A percentile compares a stretch with the other conserved stretches of the same genome.
Conservation (phyloP, 2,329 filamentous ascomycete genomes). For the Phialocephala sp. region DNA sequence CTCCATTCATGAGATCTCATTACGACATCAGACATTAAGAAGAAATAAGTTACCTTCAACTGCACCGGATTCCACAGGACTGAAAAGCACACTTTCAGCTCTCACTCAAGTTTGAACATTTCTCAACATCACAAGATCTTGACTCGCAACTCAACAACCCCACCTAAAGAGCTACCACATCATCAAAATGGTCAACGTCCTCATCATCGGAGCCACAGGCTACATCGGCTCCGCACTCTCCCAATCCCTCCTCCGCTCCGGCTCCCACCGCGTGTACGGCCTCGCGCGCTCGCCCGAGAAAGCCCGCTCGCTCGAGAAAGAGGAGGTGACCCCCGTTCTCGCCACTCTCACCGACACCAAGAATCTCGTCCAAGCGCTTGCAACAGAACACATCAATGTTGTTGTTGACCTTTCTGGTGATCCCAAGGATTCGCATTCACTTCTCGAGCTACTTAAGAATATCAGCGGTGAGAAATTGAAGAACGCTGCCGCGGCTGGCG, state of each 20-base stretch:
- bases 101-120: not conserved
- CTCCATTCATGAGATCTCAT: no score
- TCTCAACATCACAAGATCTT: not conserved
- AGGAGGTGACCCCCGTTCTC: slow-evolving; percentile 45
- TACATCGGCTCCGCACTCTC: slow-evolving; percentile 61
- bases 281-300: slow-evolving; percentile 44
- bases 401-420: slow-evolving; percentile 44
- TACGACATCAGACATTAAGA: no score
- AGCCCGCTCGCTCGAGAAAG: slow-evolving; percentile 37
- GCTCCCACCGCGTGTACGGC: slow-evolving; percentile 45
- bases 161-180: not conserved
- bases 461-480: slow-evolving; percentile 34
- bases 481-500: slow-evolving; percentile 27
- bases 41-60: no score
- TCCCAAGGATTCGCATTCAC: slow-evolving; percentile 31
- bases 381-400: slow-evolving; percentile 43
- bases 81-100: not conserved
- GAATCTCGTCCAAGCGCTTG: slow-evolving; percentile 30
- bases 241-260: slow-evolving; percentile 50
- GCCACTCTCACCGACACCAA: slow-evolving; percentile 33
- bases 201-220: slow-evolving; percentile 60
- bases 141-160: not conserved
- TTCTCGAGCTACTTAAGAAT: slow-evolving; percentile 37
- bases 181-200: slow-evolving; percentile 43
- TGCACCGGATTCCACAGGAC: no score